Base-by-base conservation (phyloP, 441 rosid genomes). In the Populus hybrid region DNA sequence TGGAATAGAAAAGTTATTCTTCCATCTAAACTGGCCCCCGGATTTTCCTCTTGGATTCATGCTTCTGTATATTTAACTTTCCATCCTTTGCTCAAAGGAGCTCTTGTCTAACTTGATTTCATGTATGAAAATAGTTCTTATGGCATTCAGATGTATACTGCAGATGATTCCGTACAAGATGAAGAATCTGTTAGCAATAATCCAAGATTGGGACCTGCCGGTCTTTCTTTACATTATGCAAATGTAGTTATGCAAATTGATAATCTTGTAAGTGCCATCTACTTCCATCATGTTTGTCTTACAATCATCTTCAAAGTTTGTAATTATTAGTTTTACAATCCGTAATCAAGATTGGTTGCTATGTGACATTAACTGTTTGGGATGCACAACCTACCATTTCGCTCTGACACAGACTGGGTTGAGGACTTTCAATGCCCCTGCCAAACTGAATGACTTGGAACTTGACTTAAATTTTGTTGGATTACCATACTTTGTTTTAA, bases 201-300 rank as follows among this genome's bases (percentile, higher is more conserved):
- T 70, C 82, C 76, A 70, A 90, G 87, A 78, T 76, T 97, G 86
- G 99, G 99, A 23, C 87, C 97, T 61, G 95, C 96, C 69, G 99
- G 99, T 72, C 97, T 97, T 76, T 95, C 98, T 24, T 87, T 97
- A 87, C 99, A 97, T 86, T 97, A 95, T 74, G 99, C 99, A 66
- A 97, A 95, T 83, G 87, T 95, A 30, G 86, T 95, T 36, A 82
- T 95, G 81, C 99, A 95, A 86, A 92, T 95, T 61, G 99, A 97
- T 84, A 88, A 95, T 81, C 93, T 92, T 83, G 99, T 97, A 88
- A 95, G 98, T 88, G 11, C 36, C 12, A 11, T 70, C 75, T 82
- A 32, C 61, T 72, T 78, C 64, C 67, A 35, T 65, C 10, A 28
- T 14, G 30, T 28, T 28, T 28, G 30, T 28, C 30, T 28, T 28